phyloP scores from a whole-genome alignment of 352 stramenopile species.

The Pythium phragmiticola region DNA sequence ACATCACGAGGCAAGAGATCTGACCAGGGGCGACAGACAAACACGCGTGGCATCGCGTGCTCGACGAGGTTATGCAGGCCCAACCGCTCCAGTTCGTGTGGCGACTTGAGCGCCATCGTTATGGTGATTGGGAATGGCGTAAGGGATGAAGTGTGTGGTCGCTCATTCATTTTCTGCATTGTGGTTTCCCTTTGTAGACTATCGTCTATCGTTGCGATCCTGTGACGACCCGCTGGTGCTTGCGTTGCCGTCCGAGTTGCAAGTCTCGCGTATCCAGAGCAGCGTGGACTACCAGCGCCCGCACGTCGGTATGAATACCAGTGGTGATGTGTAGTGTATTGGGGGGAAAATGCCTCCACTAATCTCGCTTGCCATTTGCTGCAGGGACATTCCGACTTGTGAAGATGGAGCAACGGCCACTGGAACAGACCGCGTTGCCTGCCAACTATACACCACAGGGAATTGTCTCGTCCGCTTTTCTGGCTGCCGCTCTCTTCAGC shows the following conservation, averaged over 20 bases:
- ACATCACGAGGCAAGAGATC: neutral
- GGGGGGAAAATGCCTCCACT: neutral
- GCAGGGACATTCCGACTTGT: slow-evolving; percentile 5
- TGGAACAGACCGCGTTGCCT: neutral
- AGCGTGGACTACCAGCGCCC: neutral
- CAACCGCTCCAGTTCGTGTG: slow-evolving; percentile 12
- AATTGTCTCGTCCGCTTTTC: neutral
- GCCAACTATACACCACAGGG: neutral
- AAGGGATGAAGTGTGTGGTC: too few relatives aligned
- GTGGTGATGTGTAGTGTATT: neutral
- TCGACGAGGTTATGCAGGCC: neutral
- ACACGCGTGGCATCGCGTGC: slow-evolving; percentile 5
- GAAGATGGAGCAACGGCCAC: neutral
- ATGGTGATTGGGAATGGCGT: neutral
- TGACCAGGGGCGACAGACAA: neutral
- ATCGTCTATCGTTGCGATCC: slow-evolving; percentile 7
- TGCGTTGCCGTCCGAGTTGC: slow-evolving; percentile 3
- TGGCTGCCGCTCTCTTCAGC: neutral
- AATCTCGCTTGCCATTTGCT: neutral
- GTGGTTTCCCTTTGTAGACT: neutral
- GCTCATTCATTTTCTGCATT: neutral
- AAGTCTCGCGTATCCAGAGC: neutral
- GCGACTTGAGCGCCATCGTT: slow-evolving; percentile 15
- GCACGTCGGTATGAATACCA: slow-evolving; percentile 7
- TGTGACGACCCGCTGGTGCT: slow-evolving; percentile 10